Evolutionary conservation across 1,284 basidiomycete species (phyloP).

Genomic region (Tilletia setariae): DNA sequence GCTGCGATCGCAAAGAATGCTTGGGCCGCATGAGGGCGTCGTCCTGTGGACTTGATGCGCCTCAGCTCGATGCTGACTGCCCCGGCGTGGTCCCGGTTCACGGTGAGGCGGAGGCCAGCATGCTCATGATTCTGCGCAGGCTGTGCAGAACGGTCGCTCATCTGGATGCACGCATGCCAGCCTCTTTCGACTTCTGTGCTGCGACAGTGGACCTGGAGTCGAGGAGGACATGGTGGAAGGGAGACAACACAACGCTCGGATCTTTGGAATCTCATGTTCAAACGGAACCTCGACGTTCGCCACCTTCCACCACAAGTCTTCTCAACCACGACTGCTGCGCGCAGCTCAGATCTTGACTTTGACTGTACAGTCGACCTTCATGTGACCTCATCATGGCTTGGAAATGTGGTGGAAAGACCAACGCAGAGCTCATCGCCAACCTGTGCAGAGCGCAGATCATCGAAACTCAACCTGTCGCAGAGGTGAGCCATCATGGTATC

Average conservation of each 20-base stretch:
- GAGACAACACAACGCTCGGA: too few relatives aligned
- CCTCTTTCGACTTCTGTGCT: too few relatives aligned
- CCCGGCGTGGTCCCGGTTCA: not conserved
- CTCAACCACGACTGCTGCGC: not conserved
- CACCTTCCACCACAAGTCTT: not conserved
- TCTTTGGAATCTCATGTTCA: too few relatives aligned
- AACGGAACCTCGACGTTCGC: too few relatives aligned
- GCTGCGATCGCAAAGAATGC: too few relatives aligned
- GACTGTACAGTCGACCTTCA: not conserved
- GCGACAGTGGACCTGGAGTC: too few relatives aligned
- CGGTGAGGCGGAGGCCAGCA: not conserved
- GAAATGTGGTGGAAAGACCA: conserved; percentile 68
- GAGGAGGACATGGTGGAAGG: too few relatives aligned
- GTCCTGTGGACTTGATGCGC: not conserved
- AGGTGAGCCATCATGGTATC: conserved; percentile 15
- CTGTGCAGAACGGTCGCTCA: too few relatives aligned
- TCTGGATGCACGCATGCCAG: too few relatives aligned
- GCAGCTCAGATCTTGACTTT: too few relatives aligned
- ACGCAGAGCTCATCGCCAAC: conserved; percentile 70
- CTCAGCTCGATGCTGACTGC: not conserved
- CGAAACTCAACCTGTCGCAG: conserved; percentile 27
- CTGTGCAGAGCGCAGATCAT: conserved; percentile 64
- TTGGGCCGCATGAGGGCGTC: not conserved
- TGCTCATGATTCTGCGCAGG: not conserved
- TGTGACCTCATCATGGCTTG: conserved; percentile 67